Evolutionary conservation across 2,329 filamentous ascomycete species (phyloP).

Genomic region (Phoma sp.): DNA sequence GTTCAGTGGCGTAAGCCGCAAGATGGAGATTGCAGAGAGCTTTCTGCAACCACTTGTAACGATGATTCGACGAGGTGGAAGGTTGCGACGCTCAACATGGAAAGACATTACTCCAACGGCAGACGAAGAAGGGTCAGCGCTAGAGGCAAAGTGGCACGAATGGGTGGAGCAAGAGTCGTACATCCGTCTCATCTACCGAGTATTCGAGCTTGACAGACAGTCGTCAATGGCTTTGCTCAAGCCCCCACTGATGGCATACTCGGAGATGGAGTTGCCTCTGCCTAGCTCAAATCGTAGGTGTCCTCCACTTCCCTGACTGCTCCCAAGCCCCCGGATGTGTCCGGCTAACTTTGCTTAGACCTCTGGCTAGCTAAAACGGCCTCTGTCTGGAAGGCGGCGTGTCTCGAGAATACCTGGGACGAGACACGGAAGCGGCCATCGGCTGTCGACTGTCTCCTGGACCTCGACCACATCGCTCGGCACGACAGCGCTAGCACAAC

Average conservation of each 20-base stretch:
- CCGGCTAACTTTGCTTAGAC: slow-evolving; percentile 2
- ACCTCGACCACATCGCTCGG: slow-evolving; percentile 29
- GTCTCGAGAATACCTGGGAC: slow-evolving; percentile 50
- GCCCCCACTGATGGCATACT: slow-evolving; percentile 70
- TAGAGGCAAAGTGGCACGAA: slow-evolving; percentile 69
- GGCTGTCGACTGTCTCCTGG: slow-evolving; percentile 36
- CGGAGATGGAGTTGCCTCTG: slow-evolving; percentile 70
- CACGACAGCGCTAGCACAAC: slow-evolving; percentile 56
- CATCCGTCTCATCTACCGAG: slow-evolving; percentile 71
- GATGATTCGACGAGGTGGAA: slow-evolving; percentile 63
- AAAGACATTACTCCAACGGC: slow-evolving; percentile 57
- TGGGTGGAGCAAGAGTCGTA: slow-evolving; percentile 71
- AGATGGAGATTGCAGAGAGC: slow-evolving; percentile 65
- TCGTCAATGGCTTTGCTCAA: slow-evolving; percentile 70
- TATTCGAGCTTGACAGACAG: slow-evolving; percentile 70
- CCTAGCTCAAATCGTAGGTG: slow-evolving; percentile 60
- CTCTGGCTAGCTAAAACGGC: slow-evolving; percentile 72
- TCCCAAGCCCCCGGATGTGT: background rate
- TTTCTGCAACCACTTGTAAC: slow-evolving; percentile 62
- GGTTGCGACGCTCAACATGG: slow-evolving; percentile 64
- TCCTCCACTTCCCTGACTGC: background rate
- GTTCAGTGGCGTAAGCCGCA: slow-evolving; percentile 65
- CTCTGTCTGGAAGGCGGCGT: slow-evolving; percentile 67
- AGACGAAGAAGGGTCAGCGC: slow-evolving; percentile 61
- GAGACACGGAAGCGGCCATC: slow-evolving; percentile 29